These are phyloP conservation scores for Apiospora hydei DNA, from an alignment of 2,329 filamentous ascomycete species.

Conservation along the genomic window DNA sequence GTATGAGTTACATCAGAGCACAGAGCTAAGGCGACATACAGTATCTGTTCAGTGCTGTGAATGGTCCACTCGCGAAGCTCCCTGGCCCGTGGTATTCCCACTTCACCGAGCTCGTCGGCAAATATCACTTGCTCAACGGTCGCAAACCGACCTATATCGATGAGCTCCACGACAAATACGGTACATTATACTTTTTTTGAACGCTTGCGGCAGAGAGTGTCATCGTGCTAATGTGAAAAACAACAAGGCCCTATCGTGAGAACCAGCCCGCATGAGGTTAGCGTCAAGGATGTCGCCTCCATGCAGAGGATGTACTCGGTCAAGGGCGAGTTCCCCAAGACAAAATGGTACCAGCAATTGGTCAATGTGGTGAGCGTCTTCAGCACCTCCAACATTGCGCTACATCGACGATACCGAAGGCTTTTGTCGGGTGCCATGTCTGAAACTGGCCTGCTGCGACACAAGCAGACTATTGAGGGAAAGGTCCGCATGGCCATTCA, in stretches of 20 bases:
- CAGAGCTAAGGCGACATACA: not conserved
- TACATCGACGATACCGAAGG: constrained; percentile 49
- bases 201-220: not conserved
- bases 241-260: constrained; percentile 30
- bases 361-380: constrained; percentile 45
- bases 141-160: constrained; percentile 19
- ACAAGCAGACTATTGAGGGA: constrained; percentile 43
- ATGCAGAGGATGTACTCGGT: constrained; percentile 39
- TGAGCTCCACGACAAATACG: constrained; percentile 25
- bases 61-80: constrained; percentile 17
- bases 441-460: constrained; percentile 43
- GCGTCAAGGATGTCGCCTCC: constrained; percentile 35
- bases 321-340: constrained; percentile 41
- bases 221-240: not conserved
- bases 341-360: constrained; percentile 35
- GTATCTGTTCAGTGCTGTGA: constrained; percentile 6
- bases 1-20: not conserved
- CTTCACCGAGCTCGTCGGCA: constrained; percentile 17
- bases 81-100: constrained; percentile 27
- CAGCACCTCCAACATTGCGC: constrained; percentile 46
- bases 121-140: constrained; percentile 26
- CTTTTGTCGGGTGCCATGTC: constrained; percentile 51
- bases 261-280: constrained; percentile 37
- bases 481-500: constrained; percentile 49
- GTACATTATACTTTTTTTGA: not conserved